phyloP scores from a whole-genome alignment of 1,284 basidiomycete species.

The Nidula niveotomentosa region DNA sequence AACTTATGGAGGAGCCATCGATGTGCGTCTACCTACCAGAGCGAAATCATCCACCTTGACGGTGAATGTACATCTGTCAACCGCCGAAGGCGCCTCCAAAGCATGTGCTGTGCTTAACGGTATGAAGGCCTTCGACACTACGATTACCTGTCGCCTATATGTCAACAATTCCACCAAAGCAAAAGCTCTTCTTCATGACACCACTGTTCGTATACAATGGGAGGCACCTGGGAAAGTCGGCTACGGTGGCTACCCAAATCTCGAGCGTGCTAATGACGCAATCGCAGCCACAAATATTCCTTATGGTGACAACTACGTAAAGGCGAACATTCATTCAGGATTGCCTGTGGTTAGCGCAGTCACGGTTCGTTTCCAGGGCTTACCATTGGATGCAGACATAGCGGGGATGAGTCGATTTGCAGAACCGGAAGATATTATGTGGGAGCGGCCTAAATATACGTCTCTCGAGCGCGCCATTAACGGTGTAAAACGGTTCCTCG shows the following conservation, averaged over 20 bases:
- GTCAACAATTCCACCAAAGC: constrained; percentile 31
- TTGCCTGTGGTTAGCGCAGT: constrained; percentile 52
- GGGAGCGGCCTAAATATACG: constrained; percentile 48
- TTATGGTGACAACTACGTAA: constrained; percentile 36
- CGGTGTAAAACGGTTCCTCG: constrained; percentile 38
- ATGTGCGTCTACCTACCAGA: constrained; percentile 24
- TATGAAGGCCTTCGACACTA: constrained; percentile 29
- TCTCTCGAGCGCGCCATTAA: constrained; percentile 35
- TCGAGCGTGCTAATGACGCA: constrained; percentile 44
- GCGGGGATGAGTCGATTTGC: constrained; percentile 45
- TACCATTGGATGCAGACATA: constrained; percentile 45
- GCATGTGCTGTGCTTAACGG: constrained; percentile 52
- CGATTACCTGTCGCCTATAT: constrained; percentile 39
- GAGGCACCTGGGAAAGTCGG: constrained; percentile 48
- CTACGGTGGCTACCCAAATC: constrained; percentile 57
- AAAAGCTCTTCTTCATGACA: constrained; percentile 41
- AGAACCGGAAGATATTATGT: constrained; percentile 45
- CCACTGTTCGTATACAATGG: constrained; percentile 51
- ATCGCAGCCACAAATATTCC: constrained; percentile 35
- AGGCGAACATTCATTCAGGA: constrained; percentile 48
- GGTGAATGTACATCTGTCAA: constrained; percentile 44
- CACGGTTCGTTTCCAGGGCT: constrained; percentile 54
- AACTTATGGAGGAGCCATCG: constrained; percentile 46
- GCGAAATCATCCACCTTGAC: constrained; percentile 19
- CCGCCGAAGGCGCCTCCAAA: constrained; percentile 42